A percentile compares a stretch with the other conserved stretches of the same genome.
These are phyloP conservation scores for Collybiopsis luxurians DNA, from an alignment of 768 basidiomycete species.

Conservation along the genomic window DNA sequence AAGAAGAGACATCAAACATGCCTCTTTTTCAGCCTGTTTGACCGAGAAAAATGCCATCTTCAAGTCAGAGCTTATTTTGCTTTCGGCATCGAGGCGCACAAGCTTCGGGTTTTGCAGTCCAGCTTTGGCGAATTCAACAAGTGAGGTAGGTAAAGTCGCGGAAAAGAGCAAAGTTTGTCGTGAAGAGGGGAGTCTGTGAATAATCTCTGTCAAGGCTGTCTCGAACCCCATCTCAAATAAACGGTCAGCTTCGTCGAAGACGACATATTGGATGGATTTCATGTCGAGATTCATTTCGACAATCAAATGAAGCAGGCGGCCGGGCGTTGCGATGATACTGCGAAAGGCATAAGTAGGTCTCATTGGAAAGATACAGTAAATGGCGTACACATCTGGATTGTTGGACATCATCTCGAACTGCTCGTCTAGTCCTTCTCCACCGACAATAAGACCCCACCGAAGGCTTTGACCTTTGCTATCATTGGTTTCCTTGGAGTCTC, in stretches of 20 bases:
- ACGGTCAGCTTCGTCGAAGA: conserved; percentile 98
- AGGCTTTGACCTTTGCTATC: conserved; percentile 58
- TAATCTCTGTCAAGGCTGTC: conserved; percentile 85
- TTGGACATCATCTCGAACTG: conserved; percentile 94
- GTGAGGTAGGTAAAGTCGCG: conserved; percentile 91
- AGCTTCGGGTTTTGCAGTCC: conserved; percentile 92
- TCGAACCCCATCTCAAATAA: conserved; percentile 99
- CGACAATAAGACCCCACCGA: conserved; percentile 93
- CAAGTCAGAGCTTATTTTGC: conserved; percentile 92
- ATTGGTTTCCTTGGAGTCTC: conserved; percentile 60
- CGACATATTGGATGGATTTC: conserved; percentile 81
- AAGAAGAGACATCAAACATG: conserved; percentile 78
- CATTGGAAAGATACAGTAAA: conserved; percentile 6
- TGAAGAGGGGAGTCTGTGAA: conserved; percentile 79
- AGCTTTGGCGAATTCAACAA: conserved; percentile 98
- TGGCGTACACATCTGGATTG: conserved; percentile 91
- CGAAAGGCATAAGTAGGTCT: conserved; percentile 1
- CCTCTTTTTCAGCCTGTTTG: conserved; percentile 93
- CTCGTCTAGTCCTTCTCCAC: conserved; percentile 92
- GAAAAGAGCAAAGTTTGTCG: conserved; percentile 96
- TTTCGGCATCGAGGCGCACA: conserved; percentile 93
- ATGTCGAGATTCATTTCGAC: conserved; percentile 97
- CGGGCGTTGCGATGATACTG: conserved; percentile 97
- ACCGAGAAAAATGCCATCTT: conserved; percentile 93
- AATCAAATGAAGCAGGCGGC: conserved; percentile 92